These are phyloP conservation scores for Metschnikowia gelsemii DNA, from an alignment of 805 yeast species.

Conservation along the genomic window DNA sequence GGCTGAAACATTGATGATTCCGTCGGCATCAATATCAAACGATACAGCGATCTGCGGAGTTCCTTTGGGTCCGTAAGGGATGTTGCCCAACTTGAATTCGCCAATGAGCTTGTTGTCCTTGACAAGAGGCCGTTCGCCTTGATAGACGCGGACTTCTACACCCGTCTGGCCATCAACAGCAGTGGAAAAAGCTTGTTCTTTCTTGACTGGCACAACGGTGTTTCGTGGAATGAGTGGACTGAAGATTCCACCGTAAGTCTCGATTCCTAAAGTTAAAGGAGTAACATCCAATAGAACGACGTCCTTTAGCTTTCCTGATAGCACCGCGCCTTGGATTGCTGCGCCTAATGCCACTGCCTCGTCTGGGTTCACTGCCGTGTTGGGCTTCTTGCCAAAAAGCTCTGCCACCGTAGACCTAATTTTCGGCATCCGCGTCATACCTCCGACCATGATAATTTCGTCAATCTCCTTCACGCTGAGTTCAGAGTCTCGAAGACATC, in stretches of 20 bases:
- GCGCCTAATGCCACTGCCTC: conserved; percentile 34
- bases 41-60: conserved; percentile 76
- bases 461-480: conserved; percentile 63
- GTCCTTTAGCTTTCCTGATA: conserved; percentile 28
- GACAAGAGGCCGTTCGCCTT: conserved; percentile 79
- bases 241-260: conserved; percentile 81
- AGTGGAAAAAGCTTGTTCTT: conserved; percentile 72
- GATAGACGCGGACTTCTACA: conserved; percentile 74
- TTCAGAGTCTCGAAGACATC: conserved; percentile 73
- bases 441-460: conserved; percentile 79
- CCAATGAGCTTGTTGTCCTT: conserved; percentile 78
- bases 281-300: conserved; percentile 31
- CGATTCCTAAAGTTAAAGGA: conserved; percentile 55
- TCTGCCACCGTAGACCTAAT: conserved; percentile 60
- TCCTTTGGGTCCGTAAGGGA: conserved; percentile 77
- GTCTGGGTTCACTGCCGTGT: conserved; percentile 78
- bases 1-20: conserved; percentile 60
- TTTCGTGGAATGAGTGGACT: conserved; percentile 77
- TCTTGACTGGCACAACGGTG: conserved; percentile 73
- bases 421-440: conserved; percentile 90
- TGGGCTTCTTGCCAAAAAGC: conserved; percentile 63
- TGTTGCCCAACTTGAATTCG: conserved; percentile 66
- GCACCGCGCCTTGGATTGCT: conserved; percentile 31
- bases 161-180: conserved; percentile 86
- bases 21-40: conserved; percentile 81